Percentiles rank a stretch among this genome's conserved stretches.
phyloP scores from a whole-genome alignment of 1,284 basidiomycete genomes.

The Moesziomyces sp. region DNA sequence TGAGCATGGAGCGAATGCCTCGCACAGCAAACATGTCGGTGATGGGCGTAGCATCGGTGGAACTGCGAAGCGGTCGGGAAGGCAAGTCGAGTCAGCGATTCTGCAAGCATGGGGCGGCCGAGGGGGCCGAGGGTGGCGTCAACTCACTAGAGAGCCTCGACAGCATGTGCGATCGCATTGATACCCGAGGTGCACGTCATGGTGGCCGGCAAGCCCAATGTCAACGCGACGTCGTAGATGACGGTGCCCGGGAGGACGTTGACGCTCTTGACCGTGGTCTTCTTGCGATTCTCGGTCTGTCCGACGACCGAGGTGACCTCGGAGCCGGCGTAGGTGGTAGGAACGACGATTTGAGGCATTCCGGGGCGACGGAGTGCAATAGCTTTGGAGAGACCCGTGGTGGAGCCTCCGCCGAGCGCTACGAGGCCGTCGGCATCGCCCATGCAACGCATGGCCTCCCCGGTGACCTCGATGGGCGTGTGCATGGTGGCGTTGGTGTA shows the following conservation, averaged over 20 bases:
- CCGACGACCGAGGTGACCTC: constrained; percentile 71
- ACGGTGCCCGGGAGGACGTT: constrained; percentile 71
- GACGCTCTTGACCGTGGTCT: constrained; percentile 70
- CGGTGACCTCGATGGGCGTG: constrained; percentile 70
- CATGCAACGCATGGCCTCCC: constrained; percentile 67
- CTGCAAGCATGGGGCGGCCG: too few relatives aligned
- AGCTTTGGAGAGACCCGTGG: constrained; percentile 71
- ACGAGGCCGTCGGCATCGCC: constrained; percentile 69
- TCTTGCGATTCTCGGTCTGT: constrained; percentile 70
- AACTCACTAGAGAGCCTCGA: constrained; percentile 16
- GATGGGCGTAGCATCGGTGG: constrained; percentile 69
- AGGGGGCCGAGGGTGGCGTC: too few relatives aligned
- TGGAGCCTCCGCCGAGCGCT: constrained; percentile 71
- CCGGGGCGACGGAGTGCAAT: constrained; percentile 69
- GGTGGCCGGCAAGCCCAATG: constrained; percentile 69
- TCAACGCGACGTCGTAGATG: constrained; percentile 71
- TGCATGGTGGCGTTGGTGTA: constrained; percentile 71
- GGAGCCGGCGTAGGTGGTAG: constrained; percentile 71
- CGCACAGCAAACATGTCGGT: constrained; percentile 70
- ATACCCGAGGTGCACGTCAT: constrained; percentile 71
- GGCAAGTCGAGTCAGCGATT: constrained; percentile 50
- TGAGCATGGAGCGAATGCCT: constrained; percentile 69
- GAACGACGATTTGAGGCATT: constrained; percentile 71
- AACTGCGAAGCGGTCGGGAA: constrained; percentile 69
- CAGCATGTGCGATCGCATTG: constrained; percentile 71